Percentiles rank a stretch among this genome's conserved stretches.
Conservation (phyloP, 257 asterid genomes). For the Petrea volubilis region DNA sequence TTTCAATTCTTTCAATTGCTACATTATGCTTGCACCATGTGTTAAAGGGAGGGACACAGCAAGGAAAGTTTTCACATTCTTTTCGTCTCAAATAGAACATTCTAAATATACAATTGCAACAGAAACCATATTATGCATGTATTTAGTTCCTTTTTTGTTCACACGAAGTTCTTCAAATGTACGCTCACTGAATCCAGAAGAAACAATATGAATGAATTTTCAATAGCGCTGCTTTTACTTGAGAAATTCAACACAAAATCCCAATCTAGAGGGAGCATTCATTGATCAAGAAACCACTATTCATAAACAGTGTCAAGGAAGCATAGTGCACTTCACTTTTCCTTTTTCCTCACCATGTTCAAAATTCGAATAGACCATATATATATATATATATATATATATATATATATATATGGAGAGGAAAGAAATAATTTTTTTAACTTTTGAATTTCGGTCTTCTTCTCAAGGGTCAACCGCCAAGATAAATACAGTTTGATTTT, state of each 20-base stretch:
- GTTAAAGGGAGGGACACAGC: too few relatives aligned
- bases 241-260: neutral
- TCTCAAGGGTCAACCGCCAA: neutral
- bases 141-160: neutral
- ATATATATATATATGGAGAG: neutral
- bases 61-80: neutral
- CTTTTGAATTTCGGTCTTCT: neutral
- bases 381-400: too few relatives aligned
- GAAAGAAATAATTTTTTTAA: neutral
- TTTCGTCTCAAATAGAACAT: neutral
- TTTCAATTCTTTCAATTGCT: neutral
- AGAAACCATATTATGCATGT: neutral
- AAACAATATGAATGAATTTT: neutral
- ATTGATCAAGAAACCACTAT: neutral
- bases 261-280: neutral
- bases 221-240: neutral
- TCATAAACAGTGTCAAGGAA: conserved; percentile 1
- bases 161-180: neutral
- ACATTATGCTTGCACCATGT: neutral
- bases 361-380: conserved; percentile 4
- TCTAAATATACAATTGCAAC: neutral
- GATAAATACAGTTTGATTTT: neutral
- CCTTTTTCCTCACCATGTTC: neutral
- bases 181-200: conserved; percentile 4
- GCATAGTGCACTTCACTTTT: neutral